Percentiles rank a stretch among this genome's conserved stretches.
These are phyloP conservation scores for Nepenthes gracilis DNA, from an alignment of 148 eudicot species.

Conservation along the genomic window DNA sequence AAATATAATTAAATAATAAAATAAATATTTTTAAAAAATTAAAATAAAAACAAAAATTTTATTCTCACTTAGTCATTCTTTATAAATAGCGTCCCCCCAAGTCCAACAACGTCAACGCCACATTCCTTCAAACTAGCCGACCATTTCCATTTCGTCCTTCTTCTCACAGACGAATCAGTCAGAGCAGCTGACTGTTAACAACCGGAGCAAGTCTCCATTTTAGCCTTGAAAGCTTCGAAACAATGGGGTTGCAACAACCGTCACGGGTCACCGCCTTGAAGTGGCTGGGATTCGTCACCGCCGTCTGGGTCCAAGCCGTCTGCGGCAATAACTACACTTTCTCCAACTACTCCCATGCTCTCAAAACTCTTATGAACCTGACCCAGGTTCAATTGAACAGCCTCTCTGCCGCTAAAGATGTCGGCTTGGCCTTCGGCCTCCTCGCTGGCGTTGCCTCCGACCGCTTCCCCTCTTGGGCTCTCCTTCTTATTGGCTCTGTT, in stretches of 20 bases:
- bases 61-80: too few relatives aligned
- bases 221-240: background rate
- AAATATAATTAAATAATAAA: too few relatives aligned
- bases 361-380: slow-evolving; percentile 46
- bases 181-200: too few relatives aligned
- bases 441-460: slow-evolving; percentile 61
- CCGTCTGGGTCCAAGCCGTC: slow-evolving; percentile 64
- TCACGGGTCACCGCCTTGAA: slow-evolving; percentile 22
- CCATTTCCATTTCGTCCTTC: too few relatives aligned
- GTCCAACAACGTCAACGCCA: too few relatives aligned
- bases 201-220: too few relatives aligned
- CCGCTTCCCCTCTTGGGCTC: slow-evolving; percentile 25
- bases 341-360: slow-evolving; percentile 55
- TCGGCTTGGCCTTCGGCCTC: slow-evolving; percentile 59
- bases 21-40: too few relatives aligned
- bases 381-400: slow-evolving; percentile 47
- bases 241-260: background rate
- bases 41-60: too few relatives aligned
- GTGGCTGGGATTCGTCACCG: slow-evolving; percentile 69
- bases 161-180: too few relatives aligned
- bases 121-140: too few relatives aligned
- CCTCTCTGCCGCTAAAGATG: slow-evolving; percentile 61
- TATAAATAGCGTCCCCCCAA: too few relatives aligned
- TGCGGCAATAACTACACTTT: slow-evolving; percentile 72
- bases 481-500: slow-evolving; percentile 52